These are phyloP conservation scores for Datisca glomerata DNA, from an alignment of 306 rosid species.

Conservation along the genomic window DNA sequence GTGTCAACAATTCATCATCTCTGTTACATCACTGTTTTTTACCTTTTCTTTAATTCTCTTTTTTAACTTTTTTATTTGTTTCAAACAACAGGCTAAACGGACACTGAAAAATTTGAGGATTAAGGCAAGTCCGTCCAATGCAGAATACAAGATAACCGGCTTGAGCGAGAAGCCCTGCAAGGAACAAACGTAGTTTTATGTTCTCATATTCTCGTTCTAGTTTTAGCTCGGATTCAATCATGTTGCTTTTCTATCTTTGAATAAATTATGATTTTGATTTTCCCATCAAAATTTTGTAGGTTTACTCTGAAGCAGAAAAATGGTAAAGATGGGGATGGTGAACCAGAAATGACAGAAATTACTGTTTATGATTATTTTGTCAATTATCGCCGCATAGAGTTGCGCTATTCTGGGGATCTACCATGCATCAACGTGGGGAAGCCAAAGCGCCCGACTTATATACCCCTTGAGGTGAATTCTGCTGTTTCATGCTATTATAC, in stretches of 20 bases:
- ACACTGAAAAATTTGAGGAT: slow-evolving; percentile 72
- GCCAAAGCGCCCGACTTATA: slow-evolving; percentile 75
- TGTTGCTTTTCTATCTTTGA: background rate
- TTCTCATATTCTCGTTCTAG: background rate
- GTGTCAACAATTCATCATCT: slow-evolving; percentile 18
- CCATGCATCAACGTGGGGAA: slow-evolving; percentile 93
- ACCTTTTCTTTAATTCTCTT: background rate
- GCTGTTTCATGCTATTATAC: too few species aligned
- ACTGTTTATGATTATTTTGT: slow-evolving; percentile 82
- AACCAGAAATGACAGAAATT: slow-evolving; percentile 28
- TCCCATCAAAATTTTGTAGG: slow-evolving; percentile 17
- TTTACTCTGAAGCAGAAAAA: slow-evolving; percentile 46
- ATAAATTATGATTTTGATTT: background rate
- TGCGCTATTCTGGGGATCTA: slow-evolving; percentile 56
- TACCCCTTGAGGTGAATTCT: slow-evolving; percentile 69
- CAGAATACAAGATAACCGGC: slow-evolving; percentile 78
- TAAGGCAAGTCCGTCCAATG: slow-evolving; percentile 49
- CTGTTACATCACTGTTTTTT: background rate
- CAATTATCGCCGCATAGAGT: slow-evolving; percentile 36
- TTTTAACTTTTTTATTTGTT: background rate
- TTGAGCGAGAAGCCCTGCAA: slow-evolving; percentile 68
- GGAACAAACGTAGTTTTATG: slow-evolving; percentile 40
- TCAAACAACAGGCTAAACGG: slow-evolving; percentile 59
- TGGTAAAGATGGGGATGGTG: slow-evolving; percentile 30
- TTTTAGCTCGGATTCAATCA: background rate